phyloP scores from a whole-genome alignment of 2,329 filamentous ascomycete species.

The Nigrospora osmanthi region DNA sequence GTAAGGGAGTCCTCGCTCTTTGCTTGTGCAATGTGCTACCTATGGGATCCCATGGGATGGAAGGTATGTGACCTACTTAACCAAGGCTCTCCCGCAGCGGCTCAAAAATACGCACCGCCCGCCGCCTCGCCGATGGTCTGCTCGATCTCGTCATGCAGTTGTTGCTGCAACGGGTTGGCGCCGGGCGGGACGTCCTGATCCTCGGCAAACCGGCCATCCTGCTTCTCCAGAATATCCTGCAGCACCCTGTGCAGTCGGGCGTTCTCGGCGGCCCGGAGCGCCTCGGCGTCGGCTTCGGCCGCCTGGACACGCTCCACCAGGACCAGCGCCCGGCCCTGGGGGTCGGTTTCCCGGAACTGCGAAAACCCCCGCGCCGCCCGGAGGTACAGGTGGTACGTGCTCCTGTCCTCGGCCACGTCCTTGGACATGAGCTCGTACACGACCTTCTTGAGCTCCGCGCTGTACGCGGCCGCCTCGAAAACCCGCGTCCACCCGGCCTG shows the following conservation, averaged over 20 bases:
- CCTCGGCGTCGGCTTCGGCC: neutral
- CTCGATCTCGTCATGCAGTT: neutral
- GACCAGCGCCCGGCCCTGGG: slow-evolving; percentile 1
- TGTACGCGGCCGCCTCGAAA: neutral
- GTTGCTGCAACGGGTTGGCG: neutral
- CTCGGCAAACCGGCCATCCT: neutral
- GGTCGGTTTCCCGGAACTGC: neutral
- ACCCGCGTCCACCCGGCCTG: neutral
- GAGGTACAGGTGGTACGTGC: slow-evolving; percentile 1
- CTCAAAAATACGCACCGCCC: too few relatives aligned
- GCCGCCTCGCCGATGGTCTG: neutral
- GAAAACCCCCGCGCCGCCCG: neutral
- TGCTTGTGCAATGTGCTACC: too few relatives aligned
- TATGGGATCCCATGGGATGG: too few relatives aligned
- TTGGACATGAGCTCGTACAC: slow-evolving; percentile 3
- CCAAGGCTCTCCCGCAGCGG: too few relatives aligned
- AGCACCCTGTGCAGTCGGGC: neutral
- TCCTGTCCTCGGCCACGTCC: neutral
- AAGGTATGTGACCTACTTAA: too few relatives aligned
- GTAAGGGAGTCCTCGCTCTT: too few relatives aligned
- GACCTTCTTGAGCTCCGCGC: slow-evolving; percentile 3
- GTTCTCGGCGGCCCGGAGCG: neutral
- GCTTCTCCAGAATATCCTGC: neutral
- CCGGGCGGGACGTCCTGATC: slow-evolving; percentile 7
- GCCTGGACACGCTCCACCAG: neutral